phyloP scores from a whole-genome alignment of 805 yeast species.

The Blastobotrys muscicola region DNA sequence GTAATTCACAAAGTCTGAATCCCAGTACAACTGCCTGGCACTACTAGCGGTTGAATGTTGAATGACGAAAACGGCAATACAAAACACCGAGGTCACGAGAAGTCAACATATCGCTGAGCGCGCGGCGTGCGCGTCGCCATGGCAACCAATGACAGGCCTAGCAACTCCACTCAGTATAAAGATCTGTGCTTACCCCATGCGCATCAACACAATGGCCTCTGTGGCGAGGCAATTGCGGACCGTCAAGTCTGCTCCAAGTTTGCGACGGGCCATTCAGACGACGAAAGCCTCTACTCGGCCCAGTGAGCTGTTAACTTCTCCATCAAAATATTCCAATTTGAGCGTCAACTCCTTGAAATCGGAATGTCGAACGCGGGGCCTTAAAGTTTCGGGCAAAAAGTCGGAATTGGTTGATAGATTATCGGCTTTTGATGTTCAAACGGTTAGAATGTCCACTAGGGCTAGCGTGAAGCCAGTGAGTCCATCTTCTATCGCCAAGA shows the following conservation, averaged over 20 bases:
- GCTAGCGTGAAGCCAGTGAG: slow-evolving; percentile 5
- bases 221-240: background rate
- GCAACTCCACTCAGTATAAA: too few relatives aligned
- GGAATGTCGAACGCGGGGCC: slow-evolving; percentile 52
- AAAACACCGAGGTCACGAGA: background rate
- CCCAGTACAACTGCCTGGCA: too few relatives aligned
- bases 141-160: too few relatives aligned
- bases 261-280: slow-evolving; percentile 18
- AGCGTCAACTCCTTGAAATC: slow-evolving; percentile 44
- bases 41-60: too few relatives aligned
- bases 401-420: slow-evolving; percentile 40
- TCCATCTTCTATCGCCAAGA: slow-evolving; percentile 15
- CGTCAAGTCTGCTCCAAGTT: slow-evolving; percentile 16
- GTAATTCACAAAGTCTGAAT: too few relatives aligned
- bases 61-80: too few relatives aligned
- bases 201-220: background rate
- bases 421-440: slow-evolving; percentile 12
- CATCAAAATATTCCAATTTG: slow-evolving; percentile 30
- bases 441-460: background rate
- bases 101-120: background rate
- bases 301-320: slow-evolving; percentile 21
- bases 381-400: slow-evolving; percentile 54
- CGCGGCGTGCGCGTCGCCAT: background rate
- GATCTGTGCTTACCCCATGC: too few relatives aligned
- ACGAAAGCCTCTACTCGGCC: slow-evolving; percentile 26